These are phyloP conservation scores for Epipyxis sp. DNA, from an alignment of 108 stramenopile genomes.

Conservation along the genomic window DNA sequence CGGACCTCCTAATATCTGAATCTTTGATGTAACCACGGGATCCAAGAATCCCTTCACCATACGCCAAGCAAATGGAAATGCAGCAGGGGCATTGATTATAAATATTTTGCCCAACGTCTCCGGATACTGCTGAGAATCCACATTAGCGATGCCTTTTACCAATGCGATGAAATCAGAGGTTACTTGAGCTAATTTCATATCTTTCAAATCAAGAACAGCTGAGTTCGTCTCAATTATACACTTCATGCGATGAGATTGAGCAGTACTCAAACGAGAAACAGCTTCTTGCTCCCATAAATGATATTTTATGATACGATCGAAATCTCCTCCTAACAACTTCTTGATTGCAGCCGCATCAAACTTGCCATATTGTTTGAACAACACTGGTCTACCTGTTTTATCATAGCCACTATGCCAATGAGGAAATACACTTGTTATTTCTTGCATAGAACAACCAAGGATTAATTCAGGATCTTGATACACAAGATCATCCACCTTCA, in stretches of 20 bases:
- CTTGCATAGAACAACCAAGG: slow-evolving; percentile 39
- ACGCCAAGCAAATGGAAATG: slow-evolving; percentile 52
- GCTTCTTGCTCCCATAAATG: slow-evolving; percentile 32
- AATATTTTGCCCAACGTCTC: slow-evolving; percentile 49
- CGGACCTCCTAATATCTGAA: slow-evolving; percentile 8
- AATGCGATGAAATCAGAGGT: slow-evolving; percentile 47
- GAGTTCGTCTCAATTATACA: not conserved
- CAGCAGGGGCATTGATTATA: slow-evolving; percentile 54
- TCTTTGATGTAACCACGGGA: slow-evolving; percentile 41
- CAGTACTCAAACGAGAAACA: not conserved
- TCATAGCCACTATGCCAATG: slow-evolving; percentile 47
- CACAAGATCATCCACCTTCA: slow-evolving; percentile 33
- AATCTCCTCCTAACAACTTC: not conserved
- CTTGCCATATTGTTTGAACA: slow-evolving; percentile 42
- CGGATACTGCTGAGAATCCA: slow-evolving; percentile 51
- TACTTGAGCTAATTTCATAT: slow-evolving; percentile 37
- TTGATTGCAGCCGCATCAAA: slow-evolving; percentile 24
- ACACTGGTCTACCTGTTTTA: slow-evolving; percentile 36
- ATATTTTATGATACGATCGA: slow-evolving; percentile 2
- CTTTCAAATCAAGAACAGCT: slow-evolving; percentile 22
- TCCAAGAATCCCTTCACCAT: slow-evolving; percentile 44
- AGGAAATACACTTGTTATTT: slow-evolving; percentile 40
- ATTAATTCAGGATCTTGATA: slow-evolving; percentile 34
- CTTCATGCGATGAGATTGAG: not conserved
- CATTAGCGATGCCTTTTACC: slow-evolving; percentile 42